Evolutionary conservation across 2,329 filamentous ascomycete species (phyloP).

Genomic region (Phaeosphaeriaceae sp.): DNA sequence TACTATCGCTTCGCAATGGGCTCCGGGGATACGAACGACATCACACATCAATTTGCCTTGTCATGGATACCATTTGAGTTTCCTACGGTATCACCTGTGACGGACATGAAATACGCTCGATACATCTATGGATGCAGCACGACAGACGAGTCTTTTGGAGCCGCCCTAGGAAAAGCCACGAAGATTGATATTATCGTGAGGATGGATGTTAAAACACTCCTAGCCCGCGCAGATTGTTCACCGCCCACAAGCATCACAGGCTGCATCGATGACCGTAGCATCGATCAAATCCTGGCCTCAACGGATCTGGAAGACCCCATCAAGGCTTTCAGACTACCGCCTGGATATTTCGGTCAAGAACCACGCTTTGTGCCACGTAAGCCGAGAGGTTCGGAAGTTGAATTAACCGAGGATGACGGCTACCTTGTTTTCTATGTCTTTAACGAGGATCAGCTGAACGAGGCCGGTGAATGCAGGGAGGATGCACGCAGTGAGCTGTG

Average conservation of each 20-base stretch:
- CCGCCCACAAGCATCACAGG: slow-evolving; percentile 62
- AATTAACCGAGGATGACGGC: slow-evolving; percentile 66
- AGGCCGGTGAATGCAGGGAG: slow-evolving; percentile 53
- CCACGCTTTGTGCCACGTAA: slow-evolving; percentile 65
- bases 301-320: slow-evolving; percentile 61
- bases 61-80: slow-evolving; percentile 73
- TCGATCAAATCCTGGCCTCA: slow-evolving; percentile 60
- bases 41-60: slow-evolving; percentile 69
- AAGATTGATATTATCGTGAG: slow-evolving; percentile 73
- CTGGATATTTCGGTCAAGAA: slow-evolving; percentile 70
- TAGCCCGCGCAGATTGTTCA: slow-evolving; percentile 58
- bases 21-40: slow-evolving; percentile 44
- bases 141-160: slow-evolving; percentile 62
- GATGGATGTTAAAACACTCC: slow-evolving; percentile 62
- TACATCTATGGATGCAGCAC: slow-evolving; percentile 75
- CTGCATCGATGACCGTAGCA: slow-evolving; percentile 65
- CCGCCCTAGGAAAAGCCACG: slow-evolving; percentile 67
- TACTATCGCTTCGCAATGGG: slow-evolving; percentile 68
- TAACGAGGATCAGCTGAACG: slow-evolving; percentile 69
- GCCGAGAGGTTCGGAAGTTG: slow-evolving; percentile 3
- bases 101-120: slow-evolving; percentile 63
- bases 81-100: slow-evolving; percentile 63
- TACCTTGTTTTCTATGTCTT: slow-evolving; percentile 74
- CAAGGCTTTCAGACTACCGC: slow-evolving; percentile 67
- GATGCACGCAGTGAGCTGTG: slow-evolving; percentile 66